These are phyloP conservation scores for Leucosporidium scottii DNA, from an alignment of 768 basidiomycete species.

Conservation along the genomic window DNA sequence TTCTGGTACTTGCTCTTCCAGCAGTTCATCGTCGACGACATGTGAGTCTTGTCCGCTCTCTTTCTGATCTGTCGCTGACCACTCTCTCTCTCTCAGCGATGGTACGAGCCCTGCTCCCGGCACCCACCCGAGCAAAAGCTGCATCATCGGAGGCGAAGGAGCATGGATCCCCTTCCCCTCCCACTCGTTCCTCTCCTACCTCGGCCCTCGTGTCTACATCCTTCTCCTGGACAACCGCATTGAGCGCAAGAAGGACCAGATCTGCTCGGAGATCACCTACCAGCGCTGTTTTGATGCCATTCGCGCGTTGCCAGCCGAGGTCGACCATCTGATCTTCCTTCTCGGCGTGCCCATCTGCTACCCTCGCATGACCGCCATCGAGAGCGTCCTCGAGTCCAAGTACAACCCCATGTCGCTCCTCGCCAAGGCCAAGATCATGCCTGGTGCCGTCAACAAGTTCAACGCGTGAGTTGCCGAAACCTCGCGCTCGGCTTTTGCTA, in stretches of 20 bases:
- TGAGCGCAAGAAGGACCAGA: constrained; percentile 72
- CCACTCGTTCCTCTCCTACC: constrained; percentile 70
- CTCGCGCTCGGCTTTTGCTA: no score
- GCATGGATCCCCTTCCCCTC: constrained; percentile 71
- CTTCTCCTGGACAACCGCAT: constrained; percentile 53
- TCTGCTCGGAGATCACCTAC: constrained; percentile 71
- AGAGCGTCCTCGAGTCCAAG: constrained; percentile 55
- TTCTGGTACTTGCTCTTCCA: constrained; percentile 94
- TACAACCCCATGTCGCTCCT: constrained; percentile 76
- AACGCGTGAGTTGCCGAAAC: constrained; percentile 53
- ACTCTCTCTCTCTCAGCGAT: constrained; percentile 45
- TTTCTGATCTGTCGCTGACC: not conserved
- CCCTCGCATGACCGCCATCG: constrained; percentile 72
- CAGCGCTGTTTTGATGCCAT: constrained; percentile 62
- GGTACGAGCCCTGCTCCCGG: constrained; percentile 55
- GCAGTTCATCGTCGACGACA: constrained; percentile 38
- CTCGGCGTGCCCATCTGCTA: constrained; percentile 64
- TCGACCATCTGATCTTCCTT: constrained; percentile 78
- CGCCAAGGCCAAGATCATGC: constrained; percentile 58
- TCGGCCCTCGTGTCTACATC: constrained; percentile 55
- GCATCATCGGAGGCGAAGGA: constrained; percentile 68
- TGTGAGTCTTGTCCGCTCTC: constrained; percentile 53
- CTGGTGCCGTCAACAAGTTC: constrained; percentile 63
- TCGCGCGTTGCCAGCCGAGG: constrained; percentile 53
- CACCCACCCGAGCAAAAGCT: constrained; percentile 49